Conservation (phyloP, 306 rosid species). For the Cucurbita moschata region DNA sequence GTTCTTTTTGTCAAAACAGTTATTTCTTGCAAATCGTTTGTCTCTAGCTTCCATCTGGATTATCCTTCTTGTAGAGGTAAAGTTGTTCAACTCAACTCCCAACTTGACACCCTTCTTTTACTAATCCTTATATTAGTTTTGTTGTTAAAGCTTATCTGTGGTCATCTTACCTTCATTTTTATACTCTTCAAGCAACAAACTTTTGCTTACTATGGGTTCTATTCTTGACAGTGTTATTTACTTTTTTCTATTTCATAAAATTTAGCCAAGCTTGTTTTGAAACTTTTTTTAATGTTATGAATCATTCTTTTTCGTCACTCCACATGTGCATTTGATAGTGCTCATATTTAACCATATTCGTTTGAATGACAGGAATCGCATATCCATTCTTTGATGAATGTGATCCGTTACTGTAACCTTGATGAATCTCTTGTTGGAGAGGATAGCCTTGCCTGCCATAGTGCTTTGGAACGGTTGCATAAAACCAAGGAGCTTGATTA, state of each 20-base stretch:
- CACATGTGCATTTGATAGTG: background rate
- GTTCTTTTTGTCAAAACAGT: background rate
- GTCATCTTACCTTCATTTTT: background rate
- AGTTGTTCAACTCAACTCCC: background rate
- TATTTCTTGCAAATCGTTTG: background rate
- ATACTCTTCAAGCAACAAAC: background rate
- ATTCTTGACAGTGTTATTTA: background rate
- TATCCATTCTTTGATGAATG: conserved; percentile 92
- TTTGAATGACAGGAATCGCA: conserved; percentile 74
- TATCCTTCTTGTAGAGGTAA: background rate
- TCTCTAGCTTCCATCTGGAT: background rate
- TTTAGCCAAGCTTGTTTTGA: background rate
- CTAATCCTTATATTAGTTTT: background rate
- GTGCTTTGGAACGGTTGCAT: conserved; percentile 57
- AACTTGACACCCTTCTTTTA: background rate
- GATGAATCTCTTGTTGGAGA: conserved; percentile 90
- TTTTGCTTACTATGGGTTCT: background rate
- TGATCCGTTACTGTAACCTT: conserved; percentile 89
- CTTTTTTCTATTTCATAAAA: background rate
- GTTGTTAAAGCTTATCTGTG: background rate
- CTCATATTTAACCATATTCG: background rate
- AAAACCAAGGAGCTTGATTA: conserved; percentile 89
- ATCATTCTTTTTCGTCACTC: background rate
- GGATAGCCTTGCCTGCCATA: conserved; percentile 53
- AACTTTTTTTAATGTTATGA: background rate